These are phyloP conservation scores for Aspergillus latus DNA, from an alignment of 2,329 filamentous ascomycete species.

Conservation along the genomic window DNA sequence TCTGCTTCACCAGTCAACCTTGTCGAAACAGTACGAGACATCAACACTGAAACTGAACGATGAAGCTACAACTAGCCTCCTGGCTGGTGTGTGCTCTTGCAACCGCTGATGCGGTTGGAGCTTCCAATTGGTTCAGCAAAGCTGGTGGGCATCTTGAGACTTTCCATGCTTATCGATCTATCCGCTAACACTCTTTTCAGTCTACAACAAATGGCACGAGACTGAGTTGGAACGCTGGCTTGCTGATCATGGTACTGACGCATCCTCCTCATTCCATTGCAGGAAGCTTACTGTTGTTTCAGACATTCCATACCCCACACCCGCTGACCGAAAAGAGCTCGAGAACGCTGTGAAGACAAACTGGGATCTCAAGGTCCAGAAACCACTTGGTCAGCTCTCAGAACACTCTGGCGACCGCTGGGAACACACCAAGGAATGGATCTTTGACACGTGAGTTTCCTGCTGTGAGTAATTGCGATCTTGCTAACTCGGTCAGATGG, in stretches of 20 bases:
- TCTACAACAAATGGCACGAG: conserved; percentile 98
- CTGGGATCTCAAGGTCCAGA: conserved; percentile 78
- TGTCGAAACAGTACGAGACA: too few species aligned
- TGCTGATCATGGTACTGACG: conserved; percentile 66
- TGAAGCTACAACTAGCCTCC: conserved; percentile 73
- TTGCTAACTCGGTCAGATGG: conserved; percentile 62
- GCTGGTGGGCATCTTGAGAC: conserved; percentile 60
- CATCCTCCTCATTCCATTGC: neutral
- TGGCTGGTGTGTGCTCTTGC: conserved; percentile 71
- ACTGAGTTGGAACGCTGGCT: conserved; percentile 97
- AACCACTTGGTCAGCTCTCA: conserved; percentile 72
- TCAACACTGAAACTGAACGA: conserved; percentile 36
- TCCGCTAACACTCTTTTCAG: conserved; percentile 47
- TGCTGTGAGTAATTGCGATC: neutral
- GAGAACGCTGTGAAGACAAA: conserved; percentile 84
- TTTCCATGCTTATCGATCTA: neutral
- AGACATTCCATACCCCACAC: conserved; percentile 81
- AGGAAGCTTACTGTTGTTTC: conserved; percentile 17
- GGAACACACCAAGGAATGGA: conserved; percentile 77
- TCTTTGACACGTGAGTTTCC: conserved; percentile 70
- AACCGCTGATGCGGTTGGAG: conserved; percentile 63
- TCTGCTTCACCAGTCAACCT: too few species aligned
- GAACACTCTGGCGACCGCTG: conserved; percentile 73
- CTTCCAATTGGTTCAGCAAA: conserved; percentile 83
- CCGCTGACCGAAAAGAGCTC: conserved; percentile 91